Percentiles rank a stretch among this genome's conserved stretches.
phyloP scores from a whole-genome alignment of 148 eudicot species.

The Diospyros lotus region DNA sequence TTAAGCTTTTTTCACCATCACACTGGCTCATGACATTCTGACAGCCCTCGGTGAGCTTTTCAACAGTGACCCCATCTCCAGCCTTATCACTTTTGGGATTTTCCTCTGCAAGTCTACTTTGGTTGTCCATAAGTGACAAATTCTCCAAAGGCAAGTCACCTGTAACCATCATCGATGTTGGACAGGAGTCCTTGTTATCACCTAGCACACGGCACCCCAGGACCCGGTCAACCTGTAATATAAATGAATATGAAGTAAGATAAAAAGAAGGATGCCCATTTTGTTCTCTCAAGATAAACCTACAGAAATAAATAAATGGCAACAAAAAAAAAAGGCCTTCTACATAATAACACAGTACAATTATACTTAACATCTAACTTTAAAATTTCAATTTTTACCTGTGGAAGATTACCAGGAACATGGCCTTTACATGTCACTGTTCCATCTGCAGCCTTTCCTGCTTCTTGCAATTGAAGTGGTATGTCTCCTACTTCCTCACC shows the following conservation, averaged over 20 bases:
- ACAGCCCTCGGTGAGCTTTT: constrained; percentile 18
- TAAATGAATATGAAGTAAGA: constrained; percentile 10
- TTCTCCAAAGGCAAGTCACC: constrained; percentile 27
- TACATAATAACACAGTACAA: background rate
- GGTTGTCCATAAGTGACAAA: constrained; percentile 28
- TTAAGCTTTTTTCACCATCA: constrained; percentile 18
- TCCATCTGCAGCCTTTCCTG: constrained; percentile 25
- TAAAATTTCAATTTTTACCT: constrained; percentile 36
- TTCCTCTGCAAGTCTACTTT: constrained; percentile 25
- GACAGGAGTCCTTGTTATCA: constrained; percentile 22
- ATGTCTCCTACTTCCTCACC: constrained; percentile 23
- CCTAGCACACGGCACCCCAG: constrained; percentile 78
- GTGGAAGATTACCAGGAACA: constrained; percentile 38
- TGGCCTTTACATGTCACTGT: constrained; percentile 18
- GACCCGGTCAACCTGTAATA: constrained; percentile 80
- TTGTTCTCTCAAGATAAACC: background rate
- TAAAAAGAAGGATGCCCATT: background rate
- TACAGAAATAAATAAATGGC: background rate
- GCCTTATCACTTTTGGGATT: constrained; percentile 23
- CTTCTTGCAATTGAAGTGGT: constrained; percentile 23
- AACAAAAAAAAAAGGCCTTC: background rate
- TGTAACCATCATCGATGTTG: constrained; percentile 21
- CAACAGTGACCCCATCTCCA: constrained; percentile 27
- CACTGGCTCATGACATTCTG: constrained; percentile 15
- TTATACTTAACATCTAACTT: background rate